phyloP scores from a whole-genome alignment of 2,329 filamentous ascomycete species.

The Ophiostoma sp. region DNA sequence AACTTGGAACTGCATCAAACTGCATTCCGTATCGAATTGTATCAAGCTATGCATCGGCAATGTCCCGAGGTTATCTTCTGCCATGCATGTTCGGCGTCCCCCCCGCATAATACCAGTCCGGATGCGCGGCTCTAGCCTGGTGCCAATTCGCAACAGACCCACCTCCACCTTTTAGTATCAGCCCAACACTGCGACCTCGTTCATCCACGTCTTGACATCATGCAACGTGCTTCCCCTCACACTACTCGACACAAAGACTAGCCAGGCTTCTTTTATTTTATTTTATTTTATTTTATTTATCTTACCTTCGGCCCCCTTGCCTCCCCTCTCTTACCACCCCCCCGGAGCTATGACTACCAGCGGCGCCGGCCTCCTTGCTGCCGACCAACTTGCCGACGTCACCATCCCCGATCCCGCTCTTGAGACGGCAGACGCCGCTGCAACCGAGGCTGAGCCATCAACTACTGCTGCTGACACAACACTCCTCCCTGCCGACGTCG shows the following conservation, averaged over 20 bases:
- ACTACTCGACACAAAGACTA: background rate
- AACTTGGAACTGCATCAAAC: background rate
- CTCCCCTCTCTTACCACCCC: background rate
- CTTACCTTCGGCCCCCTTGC: too few species aligned
- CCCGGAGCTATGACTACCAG: constrained; percentile 8
- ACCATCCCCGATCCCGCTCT: background rate
- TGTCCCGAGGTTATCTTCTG: too few species aligned
- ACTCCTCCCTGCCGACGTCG: constrained; percentile 21
- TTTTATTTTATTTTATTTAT: too few species aligned
- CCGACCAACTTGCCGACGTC: background rate
- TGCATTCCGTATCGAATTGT: too few species aligned
- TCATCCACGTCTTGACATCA: background rate
- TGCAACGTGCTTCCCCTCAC: background rate
- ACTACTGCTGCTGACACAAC: constrained; percentile 16
- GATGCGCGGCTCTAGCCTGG: constrained; percentile 5
- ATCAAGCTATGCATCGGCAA: too few species aligned
- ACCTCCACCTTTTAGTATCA: constrained; percentile 6
- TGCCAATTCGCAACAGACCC: background rate
- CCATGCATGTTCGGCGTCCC: background rate
- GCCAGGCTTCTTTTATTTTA: too few species aligned
- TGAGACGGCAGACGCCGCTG: background rate
- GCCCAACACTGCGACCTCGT: background rate
- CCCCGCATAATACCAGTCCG: background rate
- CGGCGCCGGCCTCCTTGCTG: background rate
- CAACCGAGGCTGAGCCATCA: constrained; percentile 7